Base-by-base conservation (phyloP, 345 rosid genomes). In the Ricinus communis region DNA sequence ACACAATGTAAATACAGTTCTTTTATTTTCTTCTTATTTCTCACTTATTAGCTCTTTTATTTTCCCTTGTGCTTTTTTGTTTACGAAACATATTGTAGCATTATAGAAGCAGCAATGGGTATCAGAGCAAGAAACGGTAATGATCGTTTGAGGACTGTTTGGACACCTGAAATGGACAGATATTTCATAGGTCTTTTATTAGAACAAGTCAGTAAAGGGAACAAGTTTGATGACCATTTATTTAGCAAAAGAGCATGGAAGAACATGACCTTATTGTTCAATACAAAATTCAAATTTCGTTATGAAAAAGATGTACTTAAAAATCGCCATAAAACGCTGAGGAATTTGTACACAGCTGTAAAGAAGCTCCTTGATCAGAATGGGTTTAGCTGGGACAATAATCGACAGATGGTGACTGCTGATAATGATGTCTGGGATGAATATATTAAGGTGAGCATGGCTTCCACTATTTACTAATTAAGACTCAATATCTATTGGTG, bases 121-220 rank as follows among this genome's bases (percentile, higher is more conserved):
- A 58, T 71, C 45, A 74, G 71, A 24, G 73, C 82, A 12, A 79
- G 77, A 31, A 78, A 52, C 50, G 68, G 81, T 0, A 71, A 70
- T 25, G 90, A 85, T 65, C 85, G 90, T 19, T 66, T 83, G 53
- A 85, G 97, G 84, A 93, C 97, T 12, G 81, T 87, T 68, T 93
- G 97, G 97, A 89, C 96, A 1, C 91, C 87, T 25, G 97, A 93
- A 73, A 93, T 89, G 97, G 93, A 93, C 71, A 62, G 84, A n/a
- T 89, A 77, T 78, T 90, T 93, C 83, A 87, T 93, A 6, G 86
- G 86, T 52, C 85, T 89, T 0, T 83, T 90, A 85, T 51, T 92
- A 51, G 93, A 93, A 52, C 91, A 93, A 75, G 88, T 85, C 55
- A 82, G 72, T 71, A 82, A 81, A 75, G 96, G 97, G 59, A 90